Percentiles rank a stretch among this genome's conserved stretches.
Conservation (phyloP, 2,329 filamentous ascomycete genomes). For the Stagonosporopsis vannaccii region DNA sequence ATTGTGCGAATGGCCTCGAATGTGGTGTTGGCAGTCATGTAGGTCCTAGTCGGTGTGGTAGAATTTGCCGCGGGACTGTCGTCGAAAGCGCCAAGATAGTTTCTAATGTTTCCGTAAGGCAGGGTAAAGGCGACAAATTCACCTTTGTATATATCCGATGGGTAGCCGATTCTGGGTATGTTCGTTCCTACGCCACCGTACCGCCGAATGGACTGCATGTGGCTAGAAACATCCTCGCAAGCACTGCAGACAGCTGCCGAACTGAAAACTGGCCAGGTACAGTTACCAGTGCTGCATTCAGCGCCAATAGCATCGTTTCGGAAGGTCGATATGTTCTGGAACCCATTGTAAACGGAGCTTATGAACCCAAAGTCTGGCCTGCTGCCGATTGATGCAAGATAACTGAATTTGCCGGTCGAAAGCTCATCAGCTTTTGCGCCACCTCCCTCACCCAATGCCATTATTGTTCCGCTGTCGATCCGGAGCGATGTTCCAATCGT, state of each 20-base stretch:
- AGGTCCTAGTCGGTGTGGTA: background rate
- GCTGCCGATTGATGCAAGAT: background rate
- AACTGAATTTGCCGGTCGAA: too few relatives aligned
- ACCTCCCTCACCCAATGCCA: background rate
- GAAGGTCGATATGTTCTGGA: conserved; percentile 4
- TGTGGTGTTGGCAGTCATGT: conserved; percentile 6
- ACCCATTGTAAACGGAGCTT: conserved; percentile 17
- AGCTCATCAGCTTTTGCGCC: background rate
- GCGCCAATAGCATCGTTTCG: background rate
- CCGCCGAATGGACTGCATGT: background rate
- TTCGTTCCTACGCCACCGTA: background rate
- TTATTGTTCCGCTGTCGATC: background rate
- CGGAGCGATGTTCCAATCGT: background rate
- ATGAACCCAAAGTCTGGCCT: conserved; percentile 17
- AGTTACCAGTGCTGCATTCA: conserved; percentile 17
- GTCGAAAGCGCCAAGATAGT: background rate
- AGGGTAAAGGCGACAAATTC: background rate
- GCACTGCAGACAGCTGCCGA: conserved; percentile 19
- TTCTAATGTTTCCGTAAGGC: conserved; percentile 3
- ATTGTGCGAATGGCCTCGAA: background rate
- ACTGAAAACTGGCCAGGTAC: conserved; percentile 11
- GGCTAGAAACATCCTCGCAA: conserved; percentile 11
- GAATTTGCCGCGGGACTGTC: background rate
- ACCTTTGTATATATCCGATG: background rate
- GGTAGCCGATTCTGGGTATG: background rate